A percentile compares a stretch with the other conserved stretches of the same genome.
Conservation (phyloP, 371 early-diverging fungal genomes). For the Mortierella sp. region DNA sequence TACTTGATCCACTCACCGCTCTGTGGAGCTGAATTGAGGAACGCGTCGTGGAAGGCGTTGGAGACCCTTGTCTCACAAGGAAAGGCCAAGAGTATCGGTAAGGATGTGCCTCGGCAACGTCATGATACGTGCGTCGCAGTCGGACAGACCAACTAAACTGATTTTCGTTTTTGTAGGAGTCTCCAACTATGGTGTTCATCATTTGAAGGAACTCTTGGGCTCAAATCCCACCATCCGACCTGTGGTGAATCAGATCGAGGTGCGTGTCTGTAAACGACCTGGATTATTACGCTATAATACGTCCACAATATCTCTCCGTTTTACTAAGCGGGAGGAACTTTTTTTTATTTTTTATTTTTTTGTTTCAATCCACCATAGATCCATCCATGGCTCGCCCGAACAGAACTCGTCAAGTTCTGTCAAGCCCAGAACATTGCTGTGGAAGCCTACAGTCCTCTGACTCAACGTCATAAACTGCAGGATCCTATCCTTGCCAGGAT, state of each 20-base stretch:
- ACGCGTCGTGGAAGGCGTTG: conserved; percentile 65
- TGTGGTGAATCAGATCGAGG: conserved; percentile 83
- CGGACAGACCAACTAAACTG: too few species aligned
- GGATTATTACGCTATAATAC: neutral
- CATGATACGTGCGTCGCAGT: too few species aligned
- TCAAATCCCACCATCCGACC: conserved; percentile 70
- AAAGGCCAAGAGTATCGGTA: conserved; percentile 67
- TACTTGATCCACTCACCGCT: conserved; percentile 83
- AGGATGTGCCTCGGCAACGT: too few species aligned
- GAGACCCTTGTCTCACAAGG: conserved; percentile 62
- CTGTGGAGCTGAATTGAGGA: conserved; percentile 60
- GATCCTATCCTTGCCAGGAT: conserved; percentile 60
- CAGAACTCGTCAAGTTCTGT: conserved; percentile 60
- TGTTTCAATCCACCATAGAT: conserved; percentile 22
- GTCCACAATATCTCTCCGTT: too few species aligned
- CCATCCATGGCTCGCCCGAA: conserved; percentile 58
- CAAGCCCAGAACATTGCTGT: conserved; percentile 58
- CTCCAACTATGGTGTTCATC: conserved; percentile 76
- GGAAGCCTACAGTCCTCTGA: conserved; percentile 70
- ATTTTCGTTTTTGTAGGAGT: conserved; percentile 61
- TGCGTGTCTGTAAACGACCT: neutral
- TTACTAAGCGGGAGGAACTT: too few species aligned
- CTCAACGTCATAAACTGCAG: conserved; percentile 59
- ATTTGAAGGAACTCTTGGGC: conserved; percentile 68
- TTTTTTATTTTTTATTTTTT: neutral